Evolutionary conservation across 306 rosid species (phyloP).

Genomic region (Glycine latifolia): DNA sequence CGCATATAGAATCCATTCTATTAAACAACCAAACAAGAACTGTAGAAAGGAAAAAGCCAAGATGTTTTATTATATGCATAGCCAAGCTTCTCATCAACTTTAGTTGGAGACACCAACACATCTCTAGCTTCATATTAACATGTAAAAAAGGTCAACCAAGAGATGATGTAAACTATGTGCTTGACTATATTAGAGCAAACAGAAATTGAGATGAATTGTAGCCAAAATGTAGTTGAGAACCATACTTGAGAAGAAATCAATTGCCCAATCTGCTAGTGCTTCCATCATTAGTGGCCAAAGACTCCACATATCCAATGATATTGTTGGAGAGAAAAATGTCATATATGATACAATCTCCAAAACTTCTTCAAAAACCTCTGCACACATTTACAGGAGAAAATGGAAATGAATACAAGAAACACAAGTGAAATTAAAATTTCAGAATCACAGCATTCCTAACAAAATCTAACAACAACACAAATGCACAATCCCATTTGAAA

Average conservation of each 20-base stretch:
- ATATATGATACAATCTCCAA: conserved; percentile 92
- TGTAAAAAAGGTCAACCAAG: conserved; percentile 3
- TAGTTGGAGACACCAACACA: conserved; percentile 11
- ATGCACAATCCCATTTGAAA: conserved; percentile 8
- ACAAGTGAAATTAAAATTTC: conserved; percentile 30
- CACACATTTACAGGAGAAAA: conserved; percentile 35
- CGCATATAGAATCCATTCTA: conserved; percentile 3
- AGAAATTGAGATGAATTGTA: conserved; percentile 27
- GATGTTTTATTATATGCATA: neutral
- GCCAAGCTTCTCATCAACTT: conserved; percentile 20
- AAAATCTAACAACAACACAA: conserved; percentile 12
- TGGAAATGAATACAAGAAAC: conserved; percentile 7
- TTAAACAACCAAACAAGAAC: conserved; percentile 5
- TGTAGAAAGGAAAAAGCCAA: neutral
- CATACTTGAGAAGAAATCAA: conserved; percentile 92
- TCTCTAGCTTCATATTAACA: neutral
- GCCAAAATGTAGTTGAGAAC: conserved; percentile 29
- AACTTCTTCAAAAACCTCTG: conserved; percentile 99
- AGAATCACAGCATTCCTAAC: conserved; percentile 16
- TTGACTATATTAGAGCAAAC: neutral
- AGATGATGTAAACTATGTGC: conserved; percentile 32
- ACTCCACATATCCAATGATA: conserved; percentile 94
- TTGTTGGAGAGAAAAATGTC: conserved; percentile 93
- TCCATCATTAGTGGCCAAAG: conserved; percentile 99
- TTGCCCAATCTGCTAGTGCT: conserved; percentile 91